Base-by-base conservation (phyloP, 805 yeast species). In the Cyberlindnera saturnus region DNA sequence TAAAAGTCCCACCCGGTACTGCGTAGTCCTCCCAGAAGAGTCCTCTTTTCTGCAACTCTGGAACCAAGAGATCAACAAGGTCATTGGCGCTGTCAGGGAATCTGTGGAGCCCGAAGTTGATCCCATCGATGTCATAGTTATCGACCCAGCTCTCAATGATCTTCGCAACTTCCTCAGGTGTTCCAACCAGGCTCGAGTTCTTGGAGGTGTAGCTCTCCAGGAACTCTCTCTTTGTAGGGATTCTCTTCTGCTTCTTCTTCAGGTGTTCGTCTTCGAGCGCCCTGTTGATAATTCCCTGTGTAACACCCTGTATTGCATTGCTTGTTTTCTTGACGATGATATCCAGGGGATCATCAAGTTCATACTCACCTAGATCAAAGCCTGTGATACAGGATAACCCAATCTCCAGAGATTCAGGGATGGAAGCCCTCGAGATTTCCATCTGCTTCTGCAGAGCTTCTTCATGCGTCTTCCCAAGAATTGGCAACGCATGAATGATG, bases 331-430 rank as follows among this genome's bases (percentile, higher is more conserved):
- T 23, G 28, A 23, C 28, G 3, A 23, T 23, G 34, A 59, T 52
- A 32, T 65, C 60, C 32, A 70, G 56, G 40, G 70, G 73, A 36
- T 66, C 61, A 10, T 68, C 71, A 72, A 73, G 26, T 63, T 67
- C 72, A 67, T 64, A 33, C 66, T 69, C 31, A 63, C 61, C 49
- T 56, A 71, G 31, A 66, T 58, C 75, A 31, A 66, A 55, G 5
- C 74, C 75, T 8, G 70, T 65, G 67, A 74, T 69, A 17, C 76
- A 10, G 71, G 56, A 45, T 69, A 70, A 2, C 69, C 71, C 40
- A 66, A 66, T 6, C 68, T 66, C 20, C 71, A 64, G 66, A 13
- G 68, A 69, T 74, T 39, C 67, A 73, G 13, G 56, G 42, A 45
- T 66, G 70, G n/a, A 63, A 65, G 43, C 65, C 66, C 8, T 43